Percentiles rank a stretch among this genome's conserved stretches.
Evolutionary conservation across 441 rosid species (phyloP).

Genomic region (Viola pubescens): DNA sequence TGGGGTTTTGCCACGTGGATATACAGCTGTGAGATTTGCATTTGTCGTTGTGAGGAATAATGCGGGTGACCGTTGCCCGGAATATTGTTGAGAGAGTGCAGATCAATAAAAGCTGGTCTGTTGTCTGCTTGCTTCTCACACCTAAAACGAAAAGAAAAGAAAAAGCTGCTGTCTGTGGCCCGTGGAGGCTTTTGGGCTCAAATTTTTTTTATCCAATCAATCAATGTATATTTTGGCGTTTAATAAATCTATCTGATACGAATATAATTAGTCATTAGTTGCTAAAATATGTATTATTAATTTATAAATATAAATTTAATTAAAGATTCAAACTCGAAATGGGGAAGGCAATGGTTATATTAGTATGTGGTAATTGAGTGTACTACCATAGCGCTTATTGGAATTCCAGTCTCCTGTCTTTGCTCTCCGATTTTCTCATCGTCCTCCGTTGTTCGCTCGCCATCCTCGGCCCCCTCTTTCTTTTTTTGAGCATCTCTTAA

Average conservation of each 20-base stretch:
- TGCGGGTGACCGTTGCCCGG: neutral
- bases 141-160: too few species aligned
- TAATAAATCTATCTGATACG: too few species aligned
- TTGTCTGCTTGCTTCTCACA: too few species aligned
- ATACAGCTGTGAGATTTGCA: slow-evolving; percentile 6
- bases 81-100: neutral
- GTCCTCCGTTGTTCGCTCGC: slow-evolving; percentile 95
- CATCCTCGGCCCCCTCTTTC: slow-evolving; percentile 92
- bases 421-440: slow-evolving; percentile 76
- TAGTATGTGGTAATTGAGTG: slow-evolving; percentile 71
- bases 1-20: slow-evolving; percentile 9
- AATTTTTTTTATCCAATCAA: too few species aligned
- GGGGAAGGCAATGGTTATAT: slow-evolving; percentile 60
- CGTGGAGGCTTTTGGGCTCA: too few species aligned
- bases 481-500: slow-evolving; percentile 84
- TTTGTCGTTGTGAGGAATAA: neutral
- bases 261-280: too few species aligned
- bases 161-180: too few species aligned
- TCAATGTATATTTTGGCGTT: too few species aligned
- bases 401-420: slow-evolving; percentile 66
- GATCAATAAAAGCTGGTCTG: too few species aligned
- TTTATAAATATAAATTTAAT: too few species aligned
- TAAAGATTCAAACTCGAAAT: slow-evolving; percentile 19
- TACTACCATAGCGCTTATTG: slow-evolving; percentile 84
- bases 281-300: too few species aligned